phyloP scores from a whole-genome alignment of 352 stramenopile genomes.

The Globisporangium rhizosaccharum region DNA sequence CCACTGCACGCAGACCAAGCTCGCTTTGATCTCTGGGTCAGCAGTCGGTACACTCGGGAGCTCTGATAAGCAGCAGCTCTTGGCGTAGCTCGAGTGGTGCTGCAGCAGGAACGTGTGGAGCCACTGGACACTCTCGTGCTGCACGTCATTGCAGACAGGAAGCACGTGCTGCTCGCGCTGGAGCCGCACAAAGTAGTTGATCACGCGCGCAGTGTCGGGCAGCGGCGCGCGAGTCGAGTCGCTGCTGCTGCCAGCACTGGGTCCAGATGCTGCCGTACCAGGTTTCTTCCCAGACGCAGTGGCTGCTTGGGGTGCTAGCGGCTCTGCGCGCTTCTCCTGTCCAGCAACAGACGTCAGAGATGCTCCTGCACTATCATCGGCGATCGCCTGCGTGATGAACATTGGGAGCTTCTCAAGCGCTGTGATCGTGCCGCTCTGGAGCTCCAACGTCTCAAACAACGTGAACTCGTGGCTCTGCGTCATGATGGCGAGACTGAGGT shows the following conservation, averaged over 20 bases:
- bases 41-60: conserved; percentile 33
- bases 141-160: conserved; percentile 18
- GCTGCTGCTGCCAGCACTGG: not conserved
- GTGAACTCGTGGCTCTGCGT: conserved; percentile 34
- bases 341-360: not conserved
- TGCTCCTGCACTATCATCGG: not conserved
- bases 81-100: conserved; percentile 53
- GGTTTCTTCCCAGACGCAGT: conserved; percentile 4
- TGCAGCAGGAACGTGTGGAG: conserved; percentile 59
- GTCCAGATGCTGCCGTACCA: conserved; percentile 2
- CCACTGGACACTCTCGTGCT: conserved; percentile 30
- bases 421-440: conserved; percentile 38
- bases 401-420: conserved; percentile 41
- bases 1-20: conserved; percentile 56
- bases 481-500: conserved; percentile 41
- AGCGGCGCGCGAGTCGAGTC: not conserved
- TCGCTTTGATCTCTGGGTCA: conserved; percentile 57
- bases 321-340: not conserved
- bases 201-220: conserved; percentile 21
- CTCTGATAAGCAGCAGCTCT: conserved; percentile 38
- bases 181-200: conserved; percentile 63
- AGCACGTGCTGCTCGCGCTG: conserved; percentile 44
- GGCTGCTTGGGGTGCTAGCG: not conserved
- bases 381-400: conserved; percentile 32
- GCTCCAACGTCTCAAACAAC: conserved; percentile 60